Evolutionary conservation across 768 basidiomycete species (phyloP).

Genomic region (Russula brevipes): DNA sequence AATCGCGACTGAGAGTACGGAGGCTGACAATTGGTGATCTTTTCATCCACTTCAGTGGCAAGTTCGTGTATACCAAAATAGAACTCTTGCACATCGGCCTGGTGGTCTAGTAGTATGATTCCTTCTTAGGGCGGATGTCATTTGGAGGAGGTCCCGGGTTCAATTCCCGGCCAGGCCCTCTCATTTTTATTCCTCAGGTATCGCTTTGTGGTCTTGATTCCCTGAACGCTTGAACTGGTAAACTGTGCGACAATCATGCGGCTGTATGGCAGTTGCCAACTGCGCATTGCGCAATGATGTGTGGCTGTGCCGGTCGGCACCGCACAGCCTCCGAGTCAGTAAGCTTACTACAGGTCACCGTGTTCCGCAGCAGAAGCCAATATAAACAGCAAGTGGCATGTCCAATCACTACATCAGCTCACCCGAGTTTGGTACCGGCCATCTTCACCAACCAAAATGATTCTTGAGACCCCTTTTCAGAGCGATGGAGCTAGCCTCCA

Average conservation of each 20-base stretch:
- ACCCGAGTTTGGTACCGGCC: background rate
- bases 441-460: background rate
- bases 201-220: background rate
- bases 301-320: background rate
- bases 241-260: no score
- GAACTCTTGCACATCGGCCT: background rate
- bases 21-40: constrained; percentile 9
- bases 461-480: background rate
- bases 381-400: background rate
- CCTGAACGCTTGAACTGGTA: background rate
- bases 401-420: background rate
- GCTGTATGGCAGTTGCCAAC: no score
- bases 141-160: constrained; percentile 82
- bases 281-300: background rate
- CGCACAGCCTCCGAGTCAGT: no score
- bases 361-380: background rate
- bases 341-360: no score
- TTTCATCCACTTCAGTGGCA: background rate
- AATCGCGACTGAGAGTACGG: background rate
- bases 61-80: background rate
- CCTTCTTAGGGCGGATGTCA: constrained; percentile 19
- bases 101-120: constrained; percentile 26
- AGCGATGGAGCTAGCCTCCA: background rate
- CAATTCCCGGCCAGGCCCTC: constrained; percentile 77
- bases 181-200: background rate